These are phyloP conservation scores for Suillus cothurnatus DNA, from an alignment of 768 basidiomycete species.

Conservation along the genomic window DNA sequence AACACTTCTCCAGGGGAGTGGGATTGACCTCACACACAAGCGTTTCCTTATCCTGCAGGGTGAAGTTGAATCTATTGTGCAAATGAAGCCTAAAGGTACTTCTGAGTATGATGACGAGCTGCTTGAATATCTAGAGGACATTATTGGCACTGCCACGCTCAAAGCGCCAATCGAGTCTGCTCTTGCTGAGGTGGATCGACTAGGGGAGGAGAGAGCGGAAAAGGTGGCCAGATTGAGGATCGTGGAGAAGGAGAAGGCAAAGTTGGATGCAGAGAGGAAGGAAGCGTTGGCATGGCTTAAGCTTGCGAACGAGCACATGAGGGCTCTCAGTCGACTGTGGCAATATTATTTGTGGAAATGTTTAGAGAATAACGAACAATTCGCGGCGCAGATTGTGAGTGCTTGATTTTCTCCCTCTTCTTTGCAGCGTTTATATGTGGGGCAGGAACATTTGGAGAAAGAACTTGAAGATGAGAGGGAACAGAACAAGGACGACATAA, in stretches of 20 bases:
- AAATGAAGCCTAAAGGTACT: constrained; percentile 96
- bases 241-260: constrained; percentile 89
- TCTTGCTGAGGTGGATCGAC: constrained; percentile 73
- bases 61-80: constrained; percentile 97
- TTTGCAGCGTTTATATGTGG: constrained; percentile 7
- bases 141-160: constrained; percentile 92
- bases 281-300: constrained; percentile 89
- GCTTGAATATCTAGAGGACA: constrained; percentile 97
- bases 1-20: constrained; percentile 83
- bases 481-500: constrained; percentile 77
- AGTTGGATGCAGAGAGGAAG: constrained; percentile 83
- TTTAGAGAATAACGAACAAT: constrained; percentile 60
- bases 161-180: constrained; percentile 89
- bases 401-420: not conserved
- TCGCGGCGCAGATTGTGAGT: constrained; percentile 62
- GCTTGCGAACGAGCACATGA: constrained; percentile 77
- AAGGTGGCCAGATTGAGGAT: constrained; percentile 87
- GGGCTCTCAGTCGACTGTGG: constrained; percentile 74
- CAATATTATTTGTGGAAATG: constrained; percentile 84
- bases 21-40: constrained; percentile 97
- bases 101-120: constrained; percentile 95
- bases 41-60: constrained; percentile 98
- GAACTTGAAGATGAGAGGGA: constrained; percentile 72
- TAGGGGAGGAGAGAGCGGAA: constrained; percentile 80
- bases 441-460: constrained; percentile 54